These are phyloP conservation scores for Schrenkiella parvula DNA, from an alignment of 345 rosid species.

Conservation along the genomic window DNA sequence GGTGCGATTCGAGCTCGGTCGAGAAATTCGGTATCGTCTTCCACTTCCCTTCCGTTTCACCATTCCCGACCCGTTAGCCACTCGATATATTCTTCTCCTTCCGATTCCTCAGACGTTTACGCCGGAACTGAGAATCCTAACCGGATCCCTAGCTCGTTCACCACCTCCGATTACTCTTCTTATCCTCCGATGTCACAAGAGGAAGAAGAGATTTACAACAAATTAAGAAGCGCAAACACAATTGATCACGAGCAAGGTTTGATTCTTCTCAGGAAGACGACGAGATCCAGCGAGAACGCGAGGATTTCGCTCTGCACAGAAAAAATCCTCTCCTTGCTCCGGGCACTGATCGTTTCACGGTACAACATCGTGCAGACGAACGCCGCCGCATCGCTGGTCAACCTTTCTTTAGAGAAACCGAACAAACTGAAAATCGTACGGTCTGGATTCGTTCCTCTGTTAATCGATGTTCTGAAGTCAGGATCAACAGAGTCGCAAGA, in stretches of 20 bases:
- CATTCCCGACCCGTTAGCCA: slow-evolving; percentile 64
- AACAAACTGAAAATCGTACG: slow-evolving; percentile 70
- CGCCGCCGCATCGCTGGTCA: slow-evolving; percentile 67
- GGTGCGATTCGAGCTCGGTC: slow-evolving; percentile 44
- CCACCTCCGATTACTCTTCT: slow-evolving; percentile 24
- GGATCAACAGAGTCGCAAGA: slow-evolving; percentile 70
- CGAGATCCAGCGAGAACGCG: slow-evolving; percentile 43
- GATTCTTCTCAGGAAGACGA: slow-evolving; percentile 48
- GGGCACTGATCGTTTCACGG: slow-evolving; percentile 50
- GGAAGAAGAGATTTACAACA: slow-evolving; percentile 48
- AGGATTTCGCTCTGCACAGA: slow-evolving; percentile 56
- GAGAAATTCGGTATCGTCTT: slow-evolving; percentile 40
- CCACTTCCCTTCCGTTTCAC: slow-evolving; percentile 53
- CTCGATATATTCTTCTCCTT: slow-evolving; percentile 38
- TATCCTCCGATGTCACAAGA: slow-evolving; percentile 35
- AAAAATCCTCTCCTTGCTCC: slow-evolving; percentile 43
- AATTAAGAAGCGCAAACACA: slow-evolving; percentile 45
- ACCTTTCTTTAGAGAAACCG: slow-evolving; percentile 59
- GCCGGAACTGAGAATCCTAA: slow-evolving; percentile 16
- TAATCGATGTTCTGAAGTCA: slow-evolving; percentile 62
- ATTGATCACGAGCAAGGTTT: slow-evolving; percentile 58
- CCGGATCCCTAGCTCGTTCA: slow-evolving; percentile 23
- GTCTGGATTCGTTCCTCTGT: slow-evolving; percentile 59
- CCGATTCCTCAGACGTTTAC: slow-evolving; percentile 32
- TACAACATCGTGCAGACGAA: slow-evolving; percentile 63